These are phyloP conservation scores for Anacardium occidentale DNA, from an alignment of 345 rosid genomes.

Conservation along the genomic window DNA sequence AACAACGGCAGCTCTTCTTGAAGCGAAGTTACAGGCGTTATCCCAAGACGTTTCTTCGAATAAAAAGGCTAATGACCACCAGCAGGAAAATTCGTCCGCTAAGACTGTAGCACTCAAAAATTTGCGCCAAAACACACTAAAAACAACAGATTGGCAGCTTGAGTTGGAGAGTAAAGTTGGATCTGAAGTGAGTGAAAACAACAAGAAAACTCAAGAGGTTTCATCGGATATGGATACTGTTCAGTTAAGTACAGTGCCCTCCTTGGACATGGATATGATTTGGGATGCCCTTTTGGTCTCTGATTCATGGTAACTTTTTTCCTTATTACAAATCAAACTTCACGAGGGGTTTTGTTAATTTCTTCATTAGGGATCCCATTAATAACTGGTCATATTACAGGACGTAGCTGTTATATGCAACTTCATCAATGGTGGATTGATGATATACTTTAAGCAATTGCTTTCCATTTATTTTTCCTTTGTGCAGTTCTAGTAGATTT, in stretches of 20 bases:
- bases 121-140: slow-evolving; percentile 13
- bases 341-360: not conserved
- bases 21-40: slow-evolving; percentile 65
- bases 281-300: slow-evolving; percentile 88
- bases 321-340: not conserved
- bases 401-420: not conserved
- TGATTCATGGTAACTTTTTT: slow-evolving; percentile 41
- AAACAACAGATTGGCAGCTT: slow-evolving; percentile 35
- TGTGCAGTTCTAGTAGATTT: not conserved
- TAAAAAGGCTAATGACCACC: slow-evolving; percentile 19
- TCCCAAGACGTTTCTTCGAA: slow-evolving; percentile 38
- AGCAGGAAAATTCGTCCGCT: slow-evolving; percentile 12
- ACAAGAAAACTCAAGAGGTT: slow-evolving; percentile 31
- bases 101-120: not conserved
- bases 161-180: slow-evolving; percentile 31
- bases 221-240: slow-evolving; percentile 53
- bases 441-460: too few relatives aligned
- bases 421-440: too few relatives aligned
- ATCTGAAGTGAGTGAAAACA: slow-evolving; percentile 26
- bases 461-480: not conserved
- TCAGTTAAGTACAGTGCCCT: slow-evolving; percentile 94
- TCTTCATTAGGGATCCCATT: not conserved
- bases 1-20: slow-evolving; percentile 58
- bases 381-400: too few relatives aligned
- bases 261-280: slow-evolving; percentile 92